phyloP scores from a whole-genome alignment of 306 rosid genomes.

The Quercus robur region DNA sequence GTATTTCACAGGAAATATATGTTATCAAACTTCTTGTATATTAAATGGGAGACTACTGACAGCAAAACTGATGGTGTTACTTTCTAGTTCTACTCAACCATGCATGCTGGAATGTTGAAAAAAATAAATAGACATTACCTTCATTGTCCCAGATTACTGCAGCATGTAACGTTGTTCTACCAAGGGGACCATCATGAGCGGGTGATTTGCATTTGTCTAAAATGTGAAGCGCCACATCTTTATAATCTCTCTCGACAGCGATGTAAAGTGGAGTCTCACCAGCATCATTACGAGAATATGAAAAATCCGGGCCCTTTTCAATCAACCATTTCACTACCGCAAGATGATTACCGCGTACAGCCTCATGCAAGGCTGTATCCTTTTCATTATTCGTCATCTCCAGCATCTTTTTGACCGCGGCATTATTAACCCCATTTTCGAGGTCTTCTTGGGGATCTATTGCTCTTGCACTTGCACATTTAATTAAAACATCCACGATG shows the following conservation, averaged over 20 bases:
- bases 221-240: neutral
- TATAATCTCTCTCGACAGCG: neutral
- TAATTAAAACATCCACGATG: neutral
- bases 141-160: neutral
- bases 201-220: neutral
- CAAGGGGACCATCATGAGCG: neutral
- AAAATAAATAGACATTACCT: neutral
- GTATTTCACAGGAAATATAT: no score
- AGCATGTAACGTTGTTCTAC: neutral
- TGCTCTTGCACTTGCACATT: neutral
- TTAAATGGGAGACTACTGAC: no score
- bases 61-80: fast-evolving
- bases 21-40: no score
- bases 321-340: neutral
- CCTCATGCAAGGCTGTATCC: no score
- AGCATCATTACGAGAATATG: neutral
- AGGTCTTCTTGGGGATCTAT: neutral
- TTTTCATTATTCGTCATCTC: no score
- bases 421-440: fast-evolving
- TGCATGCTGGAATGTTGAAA: no score
- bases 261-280: neutral
- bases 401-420: no score
- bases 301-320: neutral
- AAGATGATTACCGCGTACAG: no score
- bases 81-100: no score